phyloP scores from a whole-genome alignment of 768 basidiomycete species.

The Suillus americanus region DNA sequence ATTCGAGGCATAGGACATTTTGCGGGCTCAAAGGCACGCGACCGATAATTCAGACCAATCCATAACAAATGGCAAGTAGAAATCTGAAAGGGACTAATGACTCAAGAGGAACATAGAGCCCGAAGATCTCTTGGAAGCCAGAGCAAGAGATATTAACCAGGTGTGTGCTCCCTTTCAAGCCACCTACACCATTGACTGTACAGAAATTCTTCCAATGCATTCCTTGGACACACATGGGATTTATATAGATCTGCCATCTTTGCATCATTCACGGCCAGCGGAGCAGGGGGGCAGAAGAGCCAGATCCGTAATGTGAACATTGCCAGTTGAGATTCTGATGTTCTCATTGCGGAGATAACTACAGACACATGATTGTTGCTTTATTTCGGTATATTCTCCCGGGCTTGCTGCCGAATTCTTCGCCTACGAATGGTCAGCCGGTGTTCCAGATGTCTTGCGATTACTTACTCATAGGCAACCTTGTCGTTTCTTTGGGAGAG shows the following conservation, averaged over 20 bases:
- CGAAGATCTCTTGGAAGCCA: constrained; percentile 65
- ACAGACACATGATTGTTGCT: neutral
- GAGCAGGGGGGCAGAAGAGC: constrained; percentile 84
- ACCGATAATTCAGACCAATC: constrained; percentile 13
- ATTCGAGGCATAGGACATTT: neutral
- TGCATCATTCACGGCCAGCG: constrained; percentile 94
- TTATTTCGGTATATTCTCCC: constrained; percentile 87
- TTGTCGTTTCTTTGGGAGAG: constrained; percentile 76
- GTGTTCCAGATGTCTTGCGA: neutral
- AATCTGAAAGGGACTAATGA: constrained; percentile 6
- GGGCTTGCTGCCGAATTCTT: constrained; percentile 80
- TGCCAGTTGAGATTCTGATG: constrained; percentile 50
- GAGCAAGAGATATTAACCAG: constrained; percentile 54
- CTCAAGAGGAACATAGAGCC: constrained; percentile 36
- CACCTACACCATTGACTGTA: constrained; percentile 95
- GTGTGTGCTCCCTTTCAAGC: constrained; percentile 42
- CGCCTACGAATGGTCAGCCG: constrained; percentile 47
- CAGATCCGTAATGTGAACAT: constrained; percentile 88
- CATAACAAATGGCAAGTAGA: constrained; percentile 24
- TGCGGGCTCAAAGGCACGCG: constrained; percentile 4
- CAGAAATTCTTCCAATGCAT: constrained; percentile 96
- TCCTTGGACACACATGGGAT: constrained; percentile 93
- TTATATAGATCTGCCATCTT: constrained; percentile 94
- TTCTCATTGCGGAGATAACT: constrained; percentile 1
- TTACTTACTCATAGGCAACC: constrained; percentile 82